These are phyloP conservation scores for Suhomyces vadensis DNA, from an alignment of 805 yeast species.

Conservation along the genomic window DNA sequence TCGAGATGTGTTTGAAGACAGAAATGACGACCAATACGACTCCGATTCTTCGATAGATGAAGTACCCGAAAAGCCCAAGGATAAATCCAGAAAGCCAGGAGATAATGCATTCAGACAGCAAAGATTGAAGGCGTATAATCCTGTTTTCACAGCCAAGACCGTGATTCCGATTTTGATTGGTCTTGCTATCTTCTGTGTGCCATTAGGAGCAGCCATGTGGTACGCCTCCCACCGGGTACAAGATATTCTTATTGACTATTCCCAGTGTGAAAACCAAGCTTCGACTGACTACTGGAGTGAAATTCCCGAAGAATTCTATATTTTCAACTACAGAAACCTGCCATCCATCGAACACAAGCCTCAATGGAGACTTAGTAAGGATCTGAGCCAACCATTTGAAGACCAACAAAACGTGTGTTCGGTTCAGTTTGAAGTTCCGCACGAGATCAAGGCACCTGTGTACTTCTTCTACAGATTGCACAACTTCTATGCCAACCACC, in stretches of 20 bases:
- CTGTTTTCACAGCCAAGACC: conserved; percentile 43
- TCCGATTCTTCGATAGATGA: conserved; percentile 44
- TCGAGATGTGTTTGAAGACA: conserved; percentile 1
- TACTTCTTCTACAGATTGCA: conserved; percentile 43
- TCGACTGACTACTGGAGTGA: conserved; percentile 32
- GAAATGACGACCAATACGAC: conserved; percentile 26
- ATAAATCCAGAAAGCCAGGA: conserved; percentile 63
- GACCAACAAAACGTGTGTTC: conserved; percentile 51
- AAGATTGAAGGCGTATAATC: conserved; percentile 50
- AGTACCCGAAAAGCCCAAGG: conserved; percentile 30
- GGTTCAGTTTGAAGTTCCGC: conserved; percentile 40
- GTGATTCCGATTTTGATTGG: conserved; percentile 42
- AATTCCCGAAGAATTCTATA: conserved; percentile 39
- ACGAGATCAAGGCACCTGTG: conserved; percentile 38
- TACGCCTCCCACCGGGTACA: conserved; percentile 40
- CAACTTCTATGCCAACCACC: conserved; percentile 45
- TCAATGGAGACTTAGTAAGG: conserved; percentile 39
- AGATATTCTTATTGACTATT: conserved; percentile 43
- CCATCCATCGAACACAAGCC: conserved; percentile 20
- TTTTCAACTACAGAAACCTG: conserved; percentile 34
- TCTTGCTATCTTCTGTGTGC: conserved; percentile 42
- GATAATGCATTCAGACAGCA: conserved; percentile 61
- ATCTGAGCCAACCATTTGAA: conserved; percentile 45
- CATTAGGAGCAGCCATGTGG: conserved; percentile 51
- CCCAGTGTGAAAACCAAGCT: conserved; percentile 42